Conservation (phyloP, 345 rosid species). For the Acer campestre region DNA sequence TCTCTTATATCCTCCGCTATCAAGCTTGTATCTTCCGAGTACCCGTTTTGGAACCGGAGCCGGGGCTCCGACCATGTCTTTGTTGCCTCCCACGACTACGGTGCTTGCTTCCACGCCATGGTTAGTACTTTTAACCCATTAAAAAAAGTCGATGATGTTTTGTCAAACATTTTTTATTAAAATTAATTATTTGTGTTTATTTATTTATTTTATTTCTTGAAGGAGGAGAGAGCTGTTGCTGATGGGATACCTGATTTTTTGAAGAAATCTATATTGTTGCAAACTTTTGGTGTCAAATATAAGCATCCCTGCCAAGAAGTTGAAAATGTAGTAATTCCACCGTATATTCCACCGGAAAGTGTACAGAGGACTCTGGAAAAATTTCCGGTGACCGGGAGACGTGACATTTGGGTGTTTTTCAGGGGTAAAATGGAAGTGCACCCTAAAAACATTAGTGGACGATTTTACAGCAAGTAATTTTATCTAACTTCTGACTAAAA, state of each 20-base stretch:
- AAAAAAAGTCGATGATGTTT: background rate
- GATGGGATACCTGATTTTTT: conserved; percentile 87
- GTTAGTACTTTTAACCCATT: conserved; percentile 31
- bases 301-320: conserved; percentile 88
- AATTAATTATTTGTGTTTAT: background rate
- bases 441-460: conserved; percentile 91
- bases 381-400: conserved; percentile 45
- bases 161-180: background rate
- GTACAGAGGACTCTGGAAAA: conserved; percentile 43
- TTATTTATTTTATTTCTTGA: background rate
- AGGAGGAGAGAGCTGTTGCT: conserved; percentile 83
- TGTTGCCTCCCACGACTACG: conserved; percentile 93
- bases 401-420: conserved; percentile 88
- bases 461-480: conserved; percentile 87
- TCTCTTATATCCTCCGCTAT: conserved; percentile 70
- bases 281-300: conserved; percentile 84
- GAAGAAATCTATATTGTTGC: conserved; percentile 78
- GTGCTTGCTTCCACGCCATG: conserved; percentile 93
- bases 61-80: conserved; percentile 84
- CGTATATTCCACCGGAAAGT: conserved; percentile 74
- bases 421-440: conserved; percentile 98
- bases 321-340: conserved; percentile 90
- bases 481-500: background rate
- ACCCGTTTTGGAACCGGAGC: conserved; percentile 88
- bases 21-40: conserved; percentile 44